These are phyloP conservation scores for Kazachstania viticola DNA, from an alignment of 805 yeast species.

Conservation along the genomic window DNA sequence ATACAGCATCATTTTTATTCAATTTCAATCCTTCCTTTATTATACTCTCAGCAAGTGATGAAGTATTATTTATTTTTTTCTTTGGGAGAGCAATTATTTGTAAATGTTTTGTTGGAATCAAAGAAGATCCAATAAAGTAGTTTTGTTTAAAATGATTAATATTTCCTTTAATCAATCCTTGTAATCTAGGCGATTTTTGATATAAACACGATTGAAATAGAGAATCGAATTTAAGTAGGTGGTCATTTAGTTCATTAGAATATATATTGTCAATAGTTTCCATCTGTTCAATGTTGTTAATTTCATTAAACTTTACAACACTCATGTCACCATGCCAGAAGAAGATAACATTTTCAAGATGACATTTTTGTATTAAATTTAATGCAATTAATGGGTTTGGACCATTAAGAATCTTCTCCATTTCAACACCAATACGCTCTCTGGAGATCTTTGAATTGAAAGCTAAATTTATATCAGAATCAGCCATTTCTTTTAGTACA, in stretches of 20 bases:
- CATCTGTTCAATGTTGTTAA: conserved; percentile 10
- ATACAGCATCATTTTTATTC: conserved; percentile 44
- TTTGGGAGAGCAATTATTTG: conserved; percentile 18
- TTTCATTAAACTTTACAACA: conserved; percentile 14
- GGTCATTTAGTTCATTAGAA: conserved; percentile 9
- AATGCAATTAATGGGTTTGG: conserved; percentile 54
- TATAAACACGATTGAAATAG: conserved; percentile 2
- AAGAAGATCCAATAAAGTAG: conserved; percentile 8
- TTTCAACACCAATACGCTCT: conserved; percentile 82
- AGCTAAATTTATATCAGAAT: conserved; percentile 42
- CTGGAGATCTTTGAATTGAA: conserved; percentile 68
- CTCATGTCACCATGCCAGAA: conserved; percentile 24
- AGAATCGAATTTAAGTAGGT: conserved; percentile 5
- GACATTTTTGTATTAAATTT: conserved; percentile 41
- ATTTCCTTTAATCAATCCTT: conserved; percentile 1
- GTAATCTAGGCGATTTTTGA: conserved; percentile 4
- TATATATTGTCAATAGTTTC: conserved; percentile 9
- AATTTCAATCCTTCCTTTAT: conserved; percentile 61
- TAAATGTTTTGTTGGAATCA: conserved; percentile 16
- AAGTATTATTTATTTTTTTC: conserved; percentile 17
- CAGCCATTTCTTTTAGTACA: conserved; percentile 55
- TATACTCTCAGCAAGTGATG: conserved; percentile 32
- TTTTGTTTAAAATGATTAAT: conserved; percentile 10
- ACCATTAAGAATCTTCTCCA: conserved; percentile 65
- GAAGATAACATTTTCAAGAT: conserved; percentile 50